Evolutionary conservation across 2,329 filamentous ascomycete species (phyloP), one percentile per base, ranked within the genome.

Genomic region (Neofusicoccum parvum): DNA sequence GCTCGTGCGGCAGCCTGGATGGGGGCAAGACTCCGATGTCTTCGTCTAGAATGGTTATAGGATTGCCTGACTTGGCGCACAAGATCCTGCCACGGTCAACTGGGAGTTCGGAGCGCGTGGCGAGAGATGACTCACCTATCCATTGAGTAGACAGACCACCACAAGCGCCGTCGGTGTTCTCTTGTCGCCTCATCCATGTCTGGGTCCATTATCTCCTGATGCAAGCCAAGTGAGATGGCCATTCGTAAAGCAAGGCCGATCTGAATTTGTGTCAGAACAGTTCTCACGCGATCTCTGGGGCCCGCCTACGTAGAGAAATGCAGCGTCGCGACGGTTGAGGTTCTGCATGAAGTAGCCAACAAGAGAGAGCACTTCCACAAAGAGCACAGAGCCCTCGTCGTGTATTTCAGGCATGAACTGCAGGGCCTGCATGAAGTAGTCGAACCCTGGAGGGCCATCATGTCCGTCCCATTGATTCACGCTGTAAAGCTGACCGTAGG

Each of bases 271-370:
- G 41, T 64, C 27, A 64, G 50, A 12, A 20, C 11, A 37, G 20
- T n/a, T 14, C 17, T 58, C 17, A 37, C 4, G 15, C n/a, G 23
- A 3, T 1, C 23, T 12, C 3, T 36, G 37, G 12, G 27, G 7
- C 39, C 4, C 6, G 53, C 20, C n/a, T 51, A 65, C 63, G 66
- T 86, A 86, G 20, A 86, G 75, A 63, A 84, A 86, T 0, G 85
- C 84, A 2, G 83, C 83, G 71, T 87, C 84, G 20, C 82, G 77
- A 0, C 83, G 79, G 68, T 86, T 86, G 67, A 86, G 77, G 66
- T 85, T 86, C 67, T 86, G 84, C 79, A 87, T 81, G 48, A 85
- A 87, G 69, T 86, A 86, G 14, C 83, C 84, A 1, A 85, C 80
- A 53, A 86, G 79, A 9, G 83, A 82, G 7, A 87, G 73, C 1